These are phyloP conservation scores for Leccinum olivaceopallidum DNA, from an alignment of 768 basidiomycete species.

Conservation along the genomic window DNA sequence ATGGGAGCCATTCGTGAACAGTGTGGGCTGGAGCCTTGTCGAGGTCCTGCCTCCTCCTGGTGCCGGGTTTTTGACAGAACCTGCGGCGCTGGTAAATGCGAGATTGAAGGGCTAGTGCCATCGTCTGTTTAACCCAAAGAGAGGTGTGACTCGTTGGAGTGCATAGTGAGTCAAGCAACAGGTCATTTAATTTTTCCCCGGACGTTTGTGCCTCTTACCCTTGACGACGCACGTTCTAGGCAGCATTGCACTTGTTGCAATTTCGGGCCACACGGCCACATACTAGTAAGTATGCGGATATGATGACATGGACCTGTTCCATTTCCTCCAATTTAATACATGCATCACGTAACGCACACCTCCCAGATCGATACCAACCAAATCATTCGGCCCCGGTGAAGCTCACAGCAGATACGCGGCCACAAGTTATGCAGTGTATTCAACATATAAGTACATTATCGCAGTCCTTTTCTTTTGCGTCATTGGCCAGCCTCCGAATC, in stretches of 20 bases:
- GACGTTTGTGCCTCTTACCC: neutral
- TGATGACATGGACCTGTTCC: neutral
- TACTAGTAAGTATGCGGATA: too few species aligned
- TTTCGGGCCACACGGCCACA: neutral
- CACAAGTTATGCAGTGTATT: neutral
- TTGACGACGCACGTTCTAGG: neutral
- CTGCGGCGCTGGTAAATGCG: neutral
- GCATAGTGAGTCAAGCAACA: neutral
- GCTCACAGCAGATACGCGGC: neutral
- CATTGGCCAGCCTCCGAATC: neutral
- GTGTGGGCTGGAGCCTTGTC: neutral
- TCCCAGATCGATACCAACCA: too few species aligned
- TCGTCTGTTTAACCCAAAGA: neutral
- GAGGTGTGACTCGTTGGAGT: neutral
- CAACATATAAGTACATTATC: neutral
- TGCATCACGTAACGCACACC: neutral
- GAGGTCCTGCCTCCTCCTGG: too few species aligned
- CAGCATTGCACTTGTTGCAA: neutral
- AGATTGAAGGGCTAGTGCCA: neutral
- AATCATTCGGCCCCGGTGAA: too few species aligned
- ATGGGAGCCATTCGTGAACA: neutral
- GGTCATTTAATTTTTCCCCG: neutral
- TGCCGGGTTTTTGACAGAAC: too few species aligned
- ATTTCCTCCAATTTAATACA: neutral
- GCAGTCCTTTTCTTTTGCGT: neutral